phyloP scores from a whole-genome alignment of 2,329 filamentous ascomycete genomes.

The Keithomyces neogunnii region DNA sequence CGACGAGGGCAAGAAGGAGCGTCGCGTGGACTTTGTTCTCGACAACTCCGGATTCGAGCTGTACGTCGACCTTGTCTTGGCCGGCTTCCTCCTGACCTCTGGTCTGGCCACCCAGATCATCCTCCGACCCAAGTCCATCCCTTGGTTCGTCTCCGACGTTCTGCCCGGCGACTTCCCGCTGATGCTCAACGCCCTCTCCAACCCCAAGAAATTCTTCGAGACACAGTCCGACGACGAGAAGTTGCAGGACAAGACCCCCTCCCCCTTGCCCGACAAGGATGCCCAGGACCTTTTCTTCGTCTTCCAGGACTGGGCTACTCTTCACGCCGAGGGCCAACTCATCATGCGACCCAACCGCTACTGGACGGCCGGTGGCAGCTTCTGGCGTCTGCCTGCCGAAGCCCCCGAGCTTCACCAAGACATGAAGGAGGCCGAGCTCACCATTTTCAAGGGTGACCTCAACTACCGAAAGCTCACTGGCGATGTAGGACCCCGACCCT shows the following conservation, averaged over 20 bases:
- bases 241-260: constrained; percentile 46
- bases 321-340: constrained; percentile 78
- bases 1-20: constrained; percentile 53
- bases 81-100: constrained; percentile 77
- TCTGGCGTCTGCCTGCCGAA: constrained; percentile 71
- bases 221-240: constrained; percentile 60
- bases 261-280: constrained; percentile 59
- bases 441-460: constrained; percentile 94
- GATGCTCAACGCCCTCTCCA: constrained; percentile 72
- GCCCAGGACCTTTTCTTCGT: constrained; percentile 61
- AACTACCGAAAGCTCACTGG: constrained; percentile 92
- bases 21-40: constrained; percentile 85
- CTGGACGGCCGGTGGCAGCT: constrained; percentile 84
- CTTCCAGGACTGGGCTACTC: constrained; percentile 70
- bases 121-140: constrained; percentile 87
- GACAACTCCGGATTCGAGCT: constrained; percentile 98
- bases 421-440: constrained; percentile 72
- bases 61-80: constrained; percentile 88
- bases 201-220: constrained; percentile 72
- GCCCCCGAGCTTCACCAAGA: constrained; percentile 65
- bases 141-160: constrained; percentile 98
- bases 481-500: constrained; percentile 54
- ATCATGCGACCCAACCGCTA: constrained; percentile 77
- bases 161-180: constrained; percentile 75
- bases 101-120: constrained; percentile 81